These are phyloP conservation scores for Populus hybrid DNA, from an alignment of 441 rosid species.

Conservation along the genomic window DNA sequence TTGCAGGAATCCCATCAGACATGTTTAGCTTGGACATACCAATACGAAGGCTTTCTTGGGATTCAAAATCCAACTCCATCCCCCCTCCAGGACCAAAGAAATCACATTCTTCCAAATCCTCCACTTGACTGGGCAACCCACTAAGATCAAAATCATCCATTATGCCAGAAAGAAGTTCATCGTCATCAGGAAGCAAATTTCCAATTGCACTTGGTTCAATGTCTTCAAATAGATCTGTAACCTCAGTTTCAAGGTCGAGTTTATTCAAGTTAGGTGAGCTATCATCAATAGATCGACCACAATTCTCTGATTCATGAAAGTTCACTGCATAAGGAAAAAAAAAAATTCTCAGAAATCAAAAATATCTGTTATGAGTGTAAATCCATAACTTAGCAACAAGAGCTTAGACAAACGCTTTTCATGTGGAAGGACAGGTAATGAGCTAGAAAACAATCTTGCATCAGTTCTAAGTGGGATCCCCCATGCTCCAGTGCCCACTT, in stretches of 20 bases:
- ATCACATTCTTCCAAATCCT: constrained; percentile 88
- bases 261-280: constrained; percentile 37
- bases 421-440: constrained; percentile 70
- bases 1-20: constrained; percentile 60
- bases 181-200: constrained; percentile 83
- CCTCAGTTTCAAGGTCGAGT: constrained; percentile 38
- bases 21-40: constrained; percentile 60
- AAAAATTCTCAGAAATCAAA: constrained; percentile 2
- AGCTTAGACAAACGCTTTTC: constrained; percentile 53
- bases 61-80: constrained; percentile 78
- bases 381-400: constrained; percentile 1
- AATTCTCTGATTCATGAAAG: constrained; percentile 33
- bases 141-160: constrained; percentile 81
- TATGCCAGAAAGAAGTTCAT: constrained; percentile 83
- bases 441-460: constrained; percentile 73
- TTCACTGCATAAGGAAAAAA: constrained; percentile 26
- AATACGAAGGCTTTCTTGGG: constrained; percentile 54
- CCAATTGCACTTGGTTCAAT: constrained; percentile 50
- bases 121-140: constrained; percentile 62
- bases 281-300: constrained; percentile 43
- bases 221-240: constrained; percentile 39
- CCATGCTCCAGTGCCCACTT: constrained; percentile 41
- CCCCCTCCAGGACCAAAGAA: constrained; percentile 96
- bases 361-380: background rate
- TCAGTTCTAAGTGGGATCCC: constrained; percentile 49